Evolutionary conservation across 2,329 filamentous ascomycete genomes (phyloP).

Genomic region (Cercospora beticola): DNA sequence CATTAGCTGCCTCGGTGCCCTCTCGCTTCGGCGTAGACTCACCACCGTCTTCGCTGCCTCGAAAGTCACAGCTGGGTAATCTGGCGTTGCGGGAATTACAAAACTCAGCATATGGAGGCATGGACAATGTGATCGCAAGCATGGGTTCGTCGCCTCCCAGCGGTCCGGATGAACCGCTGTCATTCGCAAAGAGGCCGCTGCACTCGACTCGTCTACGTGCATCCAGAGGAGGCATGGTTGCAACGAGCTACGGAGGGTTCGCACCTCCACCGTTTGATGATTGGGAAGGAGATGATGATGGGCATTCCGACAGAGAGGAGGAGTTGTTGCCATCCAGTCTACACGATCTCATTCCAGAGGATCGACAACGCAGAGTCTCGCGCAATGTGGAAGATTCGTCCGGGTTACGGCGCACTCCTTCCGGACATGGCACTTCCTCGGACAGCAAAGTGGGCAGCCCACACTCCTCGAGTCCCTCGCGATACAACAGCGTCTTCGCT

Average conservation of each 20-base stretch:
- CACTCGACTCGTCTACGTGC: slow-evolving; percentile 62
- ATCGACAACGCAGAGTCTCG: slow-evolving; percentile 58
- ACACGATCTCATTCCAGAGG: slow-evolving; percentile 63
- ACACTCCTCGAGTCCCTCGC: slow-evolving; percentile 60
- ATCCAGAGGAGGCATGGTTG: slow-evolving; percentile 57
- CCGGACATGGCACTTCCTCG: slow-evolving; percentile 40
- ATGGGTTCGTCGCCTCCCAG: slow-evolving; percentile 59
- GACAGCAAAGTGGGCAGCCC: slow-evolving; percentile 52
- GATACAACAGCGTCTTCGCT: slow-evolving; percentile 59
- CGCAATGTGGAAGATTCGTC: slow-evolving; percentile 54
- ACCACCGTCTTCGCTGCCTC: slow-evolving; percentile 66
- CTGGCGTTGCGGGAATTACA: slow-evolving; percentile 58
- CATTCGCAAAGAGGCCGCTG: slow-evolving; percentile 63
- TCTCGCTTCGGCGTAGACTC: slow-evolving; percentile 89
- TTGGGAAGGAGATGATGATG: slow-evolving; percentile 60
- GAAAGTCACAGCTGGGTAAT: slow-evolving; percentile 41
- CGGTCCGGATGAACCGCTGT: slow-evolving; percentile 67
- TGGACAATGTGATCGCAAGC: slow-evolving; percentile 40
- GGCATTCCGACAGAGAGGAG: slow-evolving; percentile 75
- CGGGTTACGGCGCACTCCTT: slow-evolving; percentile 42
- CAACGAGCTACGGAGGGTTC: slow-evolving; percentile 57
- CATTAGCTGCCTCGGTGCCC: slow-evolving; percentile 84
- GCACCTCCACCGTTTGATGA: slow-evolving; percentile 40
- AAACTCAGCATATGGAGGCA: slow-evolving; percentile 65
- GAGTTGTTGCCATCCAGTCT: slow-evolving; percentile 76